These are phyloP conservation scores for Lactarius pseudohatsudake DNA, from an alignment of 768 basidiomycete genomes.

Conservation along the genomic window DNA sequence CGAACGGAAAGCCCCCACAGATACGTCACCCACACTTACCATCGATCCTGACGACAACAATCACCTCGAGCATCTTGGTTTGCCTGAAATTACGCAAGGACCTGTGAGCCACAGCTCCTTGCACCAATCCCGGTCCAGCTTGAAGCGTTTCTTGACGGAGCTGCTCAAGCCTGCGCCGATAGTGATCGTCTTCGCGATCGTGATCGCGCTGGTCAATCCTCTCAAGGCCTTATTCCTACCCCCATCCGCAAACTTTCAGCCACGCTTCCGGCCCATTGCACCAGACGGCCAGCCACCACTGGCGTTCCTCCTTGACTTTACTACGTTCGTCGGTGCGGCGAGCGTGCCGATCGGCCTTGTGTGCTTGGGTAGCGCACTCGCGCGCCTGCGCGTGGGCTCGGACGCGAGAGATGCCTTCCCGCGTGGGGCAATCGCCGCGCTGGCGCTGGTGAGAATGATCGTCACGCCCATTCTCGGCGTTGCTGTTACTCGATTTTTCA, in stretches of 20 bases:
- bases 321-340: conserved; percentile 59
- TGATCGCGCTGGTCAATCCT: conserved; percentile 53
- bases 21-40: conserved; percentile 13
- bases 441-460: conserved; percentile 57
- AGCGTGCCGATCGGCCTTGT: conserved; percentile 64
- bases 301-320: conserved; percentile 55
- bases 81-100: not conserved
- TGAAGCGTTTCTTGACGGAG: conserved; percentile 3
- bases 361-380: conserved; percentile 62
- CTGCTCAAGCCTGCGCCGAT: conserved; percentile 51
- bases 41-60: conserved; percentile 4
- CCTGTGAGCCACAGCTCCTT: not conserved
- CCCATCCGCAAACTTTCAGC: conserved; percentile 44
- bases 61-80: not conserved
- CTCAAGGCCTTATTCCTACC: conserved; percentile 62
- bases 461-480: conserved; percentile 63
- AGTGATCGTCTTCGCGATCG: conserved; percentile 53
- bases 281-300: conserved; percentile 71
- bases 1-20: not conserved
- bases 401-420: conserved; percentile 43
- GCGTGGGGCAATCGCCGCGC: conserved; percentile 50
- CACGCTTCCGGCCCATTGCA: conserved; percentile 38
- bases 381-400: conserved; percentile 53
- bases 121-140: not conserved
- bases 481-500: conserved; percentile 50